A percentile compares a stretch with the other conserved stretches of the same genome.
Conservation (phyloP, 1,284 basidiomycete species). For the Ganoderma resinaceum region DNA sequence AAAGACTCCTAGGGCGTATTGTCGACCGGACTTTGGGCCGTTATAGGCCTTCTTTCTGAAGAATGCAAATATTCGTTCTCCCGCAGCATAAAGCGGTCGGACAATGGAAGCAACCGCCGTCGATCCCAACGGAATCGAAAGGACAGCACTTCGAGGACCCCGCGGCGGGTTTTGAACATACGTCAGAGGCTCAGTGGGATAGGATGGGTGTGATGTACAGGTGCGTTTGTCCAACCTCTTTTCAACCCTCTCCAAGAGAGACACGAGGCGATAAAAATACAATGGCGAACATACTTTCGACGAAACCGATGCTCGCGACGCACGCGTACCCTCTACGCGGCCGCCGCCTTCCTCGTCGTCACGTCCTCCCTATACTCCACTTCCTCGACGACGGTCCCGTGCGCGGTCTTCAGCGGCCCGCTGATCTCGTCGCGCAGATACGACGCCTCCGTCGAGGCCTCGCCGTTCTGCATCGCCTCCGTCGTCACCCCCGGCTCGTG, state of each 20-base stretch:
- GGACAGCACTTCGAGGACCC: background rate
- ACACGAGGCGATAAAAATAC: conserved; percentile 10
- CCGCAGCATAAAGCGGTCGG: background rate
- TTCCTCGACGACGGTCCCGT: conserved; percentile 18
- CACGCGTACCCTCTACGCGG: background rate
- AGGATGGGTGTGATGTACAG: background rate
- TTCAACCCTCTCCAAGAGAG: background rate
- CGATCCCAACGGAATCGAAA: background rate
- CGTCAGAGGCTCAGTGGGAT: background rate
- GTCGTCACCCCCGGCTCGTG: conserved; percentile 30
- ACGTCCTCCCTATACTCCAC: conserved; percentile 20
- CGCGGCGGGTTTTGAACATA: background rate
- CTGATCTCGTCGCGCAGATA: conserved; percentile 50
- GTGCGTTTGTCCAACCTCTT: background rate
- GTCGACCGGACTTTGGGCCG: background rate
- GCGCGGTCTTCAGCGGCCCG: conserved; percentile 47
- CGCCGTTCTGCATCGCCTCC: conserved; percentile 25
- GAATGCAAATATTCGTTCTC: too few species aligned
- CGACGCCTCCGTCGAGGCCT: conserved; percentile 36
- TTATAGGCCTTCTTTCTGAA: background rate
- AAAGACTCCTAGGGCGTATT: background rate
- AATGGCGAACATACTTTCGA: conserved; percentile 9
- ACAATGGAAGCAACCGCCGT: background rate
- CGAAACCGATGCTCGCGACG: background rate
- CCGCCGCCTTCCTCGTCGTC: conserved; percentile 11